Conservation (phyloP, 2,329 filamentous ascomycete genomes). For the Colletotrichum truncatum region DNA sequence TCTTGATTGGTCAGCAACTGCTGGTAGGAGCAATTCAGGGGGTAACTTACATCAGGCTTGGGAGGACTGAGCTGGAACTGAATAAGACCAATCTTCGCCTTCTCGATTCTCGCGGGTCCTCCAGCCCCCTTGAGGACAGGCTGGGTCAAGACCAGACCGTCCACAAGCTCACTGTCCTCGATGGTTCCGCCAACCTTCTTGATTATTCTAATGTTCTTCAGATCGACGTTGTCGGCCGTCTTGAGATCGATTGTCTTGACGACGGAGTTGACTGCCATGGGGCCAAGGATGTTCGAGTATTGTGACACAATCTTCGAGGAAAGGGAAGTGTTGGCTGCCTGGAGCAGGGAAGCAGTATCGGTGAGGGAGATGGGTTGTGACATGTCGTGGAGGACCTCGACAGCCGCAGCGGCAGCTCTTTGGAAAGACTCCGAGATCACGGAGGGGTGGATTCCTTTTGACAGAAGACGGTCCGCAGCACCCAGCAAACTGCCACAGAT, state of each 20-base stretch:
- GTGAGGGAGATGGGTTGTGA: slow-evolving; percentile 90
- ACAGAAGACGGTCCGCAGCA: slow-evolving; percentile 89
- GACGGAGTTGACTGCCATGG: slow-evolving; percentile 97
- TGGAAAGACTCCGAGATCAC: slow-evolving; percentile 99
- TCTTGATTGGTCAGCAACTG: slow-evolving; percentile 59
- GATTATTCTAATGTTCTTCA: slow-evolving; percentile 95
- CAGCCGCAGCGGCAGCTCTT: slow-evolving; percentile 87
- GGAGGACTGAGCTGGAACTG: slow-evolving; percentile 99
- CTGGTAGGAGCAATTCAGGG: not conserved
- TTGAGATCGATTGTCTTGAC: slow-evolving; percentile 95
- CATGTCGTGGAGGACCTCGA: slow-evolving; percentile 93
- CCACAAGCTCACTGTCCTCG: slow-evolving; percentile 96
- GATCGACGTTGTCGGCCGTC: slow-evolving; percentile 94
- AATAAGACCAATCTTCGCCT: slow-evolving; percentile 95
- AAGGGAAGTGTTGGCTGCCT: slow-evolving; percentile 95
- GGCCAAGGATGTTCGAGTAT: slow-evolving; percentile 93
- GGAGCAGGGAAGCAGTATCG: slow-evolving; percentile 89
- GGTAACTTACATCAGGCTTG: slow-evolving; percentile 83
- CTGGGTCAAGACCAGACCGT: slow-evolving; percentile 92
- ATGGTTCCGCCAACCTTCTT: slow-evolving; percentile 99
- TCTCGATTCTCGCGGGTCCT: slow-evolving; percentile 92
- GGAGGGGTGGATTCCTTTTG: slow-evolving; percentile 96
- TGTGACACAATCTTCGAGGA: slow-evolving; percentile 99
- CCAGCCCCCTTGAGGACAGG: slow-evolving; percentile 92
- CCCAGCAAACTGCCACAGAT: slow-evolving; percentile 95